phyloP scores from a whole-genome alignment of 148 eudicot genomes.

The Beta vulgaris region DNA sequence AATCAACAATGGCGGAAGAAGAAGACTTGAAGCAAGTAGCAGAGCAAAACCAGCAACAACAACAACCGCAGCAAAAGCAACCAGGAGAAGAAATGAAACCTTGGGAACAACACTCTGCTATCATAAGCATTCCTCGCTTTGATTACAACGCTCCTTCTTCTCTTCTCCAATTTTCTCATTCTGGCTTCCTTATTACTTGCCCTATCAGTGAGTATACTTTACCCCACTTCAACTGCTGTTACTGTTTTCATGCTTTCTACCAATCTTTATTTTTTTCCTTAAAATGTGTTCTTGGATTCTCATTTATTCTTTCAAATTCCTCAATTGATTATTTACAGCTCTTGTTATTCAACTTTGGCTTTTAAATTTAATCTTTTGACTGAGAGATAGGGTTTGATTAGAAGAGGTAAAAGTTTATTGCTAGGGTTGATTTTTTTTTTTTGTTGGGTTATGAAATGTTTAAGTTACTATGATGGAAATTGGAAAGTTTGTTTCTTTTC shows the following conservation, averaged over 20 bases:
- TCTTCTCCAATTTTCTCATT: slow-evolving; percentile 50
- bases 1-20: not conserved
- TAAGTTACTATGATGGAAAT: not conserved
- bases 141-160: slow-evolving; percentile 79
- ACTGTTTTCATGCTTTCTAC: not conserved
- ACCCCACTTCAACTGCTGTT: not conserved
- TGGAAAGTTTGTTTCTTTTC: not conserved
- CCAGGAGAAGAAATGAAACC: slow-evolving; percentile 44
- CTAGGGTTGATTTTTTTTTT: not conserved
- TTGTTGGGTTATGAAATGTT: not conserved
- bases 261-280: not conserved
- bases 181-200: slow-evolving; percentile 78
- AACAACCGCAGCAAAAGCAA: not conserved
- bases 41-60: not conserved
- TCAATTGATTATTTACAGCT: not conserved
- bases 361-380: not conserved
- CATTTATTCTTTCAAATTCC: too few relatives aligned
- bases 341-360: not conserved
- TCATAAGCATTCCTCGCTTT: slow-evolving; percentile 69
- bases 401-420: not conserved
- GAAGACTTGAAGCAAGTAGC: slow-evolving; percentile 2
- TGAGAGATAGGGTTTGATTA: not conserved
- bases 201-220: slow-evolving; percentile 50
- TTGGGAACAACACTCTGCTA: slow-evolving; percentile 72
- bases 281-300: too few relatives aligned